These are phyloP conservation scores for Chrysoporthe puriensis DNA, from an alignment of 2,329 filamentous ascomycete species.

Conservation along the genomic window DNA sequence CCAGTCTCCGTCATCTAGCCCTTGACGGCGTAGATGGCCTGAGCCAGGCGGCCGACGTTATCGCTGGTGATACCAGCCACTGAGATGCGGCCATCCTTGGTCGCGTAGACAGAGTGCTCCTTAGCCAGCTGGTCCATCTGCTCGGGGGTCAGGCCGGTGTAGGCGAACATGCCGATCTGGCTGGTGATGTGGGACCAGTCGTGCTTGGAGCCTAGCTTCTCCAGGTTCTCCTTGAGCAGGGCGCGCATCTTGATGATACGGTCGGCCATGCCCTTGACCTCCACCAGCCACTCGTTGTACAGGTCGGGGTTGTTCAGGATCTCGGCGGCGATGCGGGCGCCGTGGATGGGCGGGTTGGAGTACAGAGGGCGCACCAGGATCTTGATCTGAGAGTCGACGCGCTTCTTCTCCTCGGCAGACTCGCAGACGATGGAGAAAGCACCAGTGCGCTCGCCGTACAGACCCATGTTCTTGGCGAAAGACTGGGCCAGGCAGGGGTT, in stretches of 20 bases:
- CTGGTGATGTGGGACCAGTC: slow-evolving; percentile 99
- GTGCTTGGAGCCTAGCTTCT: slow-evolving; percentile 92
- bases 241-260: slow-evolving; percentile 98
- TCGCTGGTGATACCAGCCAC: slow-evolving; percentile 81
- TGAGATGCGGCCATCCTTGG: slow-evolving; percentile 86
- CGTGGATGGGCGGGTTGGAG: slow-evolving; percentile 97
- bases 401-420: slow-evolving; percentile 88
- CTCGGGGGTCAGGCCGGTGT: slow-evolving; percentile 87
- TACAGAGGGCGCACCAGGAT: slow-evolving; percentile 96
- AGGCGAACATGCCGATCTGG: slow-evolving; percentile 99
- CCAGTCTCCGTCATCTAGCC: slow-evolving; percentile 48
- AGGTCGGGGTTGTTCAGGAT: slow-evolving; percentile 86
- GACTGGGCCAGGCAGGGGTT: slow-evolving; percentile 87
- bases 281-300: slow-evolving; percentile 91
- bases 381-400: slow-evolving; percentile 96
- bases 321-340: slow-evolving; percentile 88
- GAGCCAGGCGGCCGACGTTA: slow-evolving; percentile 79
- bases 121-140: slow-evolving; percentile 92
- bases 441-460: slow-evolving; percentile 97
- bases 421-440: slow-evolving; percentile 92
- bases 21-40: slow-evolving; percentile 84
- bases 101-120: slow-evolving; percentile 97
- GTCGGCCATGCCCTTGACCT: slow-evolving; percentile 99
- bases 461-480: slow-evolving; percentile 99
- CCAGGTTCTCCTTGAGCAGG: slow-evolving; percentile 90